Evolutionary conservation across 768 basidiomycete genomes (phyloP).

Genomic region (Lactifluus hygrophoroides): DNA sequence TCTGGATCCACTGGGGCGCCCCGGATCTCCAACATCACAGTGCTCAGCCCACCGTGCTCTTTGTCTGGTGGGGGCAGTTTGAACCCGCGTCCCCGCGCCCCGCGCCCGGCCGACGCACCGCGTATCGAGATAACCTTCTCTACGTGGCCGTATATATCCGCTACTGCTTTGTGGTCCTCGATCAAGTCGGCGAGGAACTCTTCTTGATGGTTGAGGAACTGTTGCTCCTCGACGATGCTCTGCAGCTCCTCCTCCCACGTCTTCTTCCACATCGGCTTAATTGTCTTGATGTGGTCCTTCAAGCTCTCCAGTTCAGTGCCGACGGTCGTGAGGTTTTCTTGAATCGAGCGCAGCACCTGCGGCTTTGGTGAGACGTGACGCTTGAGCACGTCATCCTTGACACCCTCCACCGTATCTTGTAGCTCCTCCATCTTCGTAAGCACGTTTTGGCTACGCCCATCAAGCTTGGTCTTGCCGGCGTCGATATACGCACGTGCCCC

Average conservation of each 20-base stretch:
- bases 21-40: slow-evolving; percentile 86
- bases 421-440: slow-evolving; percentile 91
- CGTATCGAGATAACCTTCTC: slow-evolving; percentile 78
- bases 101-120: slow-evolving; percentile 36
- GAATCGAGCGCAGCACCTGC: slow-evolving; percentile 57
- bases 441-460: slow-evolving; percentile 78
- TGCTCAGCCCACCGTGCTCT: slow-evolving; percentile 55
- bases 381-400: slow-evolving; percentile 88
- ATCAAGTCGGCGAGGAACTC: slow-evolving; percentile 81
- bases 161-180: slow-evolving; percentile 87
- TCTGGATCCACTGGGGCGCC: slow-evolving; percentile 77
- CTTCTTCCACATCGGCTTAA: slow-evolving; percentile 97
- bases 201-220: slow-evolving; percentile 87
- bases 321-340: slow-evolving; percentile 59
- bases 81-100: slow-evolving; percentile 35
- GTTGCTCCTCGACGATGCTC: slow-evolving; percentile 95
- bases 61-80: slow-evolving; percentile 59
- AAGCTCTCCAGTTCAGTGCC: slow-evolving; percentile 66
- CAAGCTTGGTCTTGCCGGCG: slow-evolving; percentile 87
- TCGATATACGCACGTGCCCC: slow-evolving; percentile 85
- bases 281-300: slow-evolving; percentile 75
- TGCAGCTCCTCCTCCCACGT: slow-evolving; percentile 96
- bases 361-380: slow-evolving; percentile 80
- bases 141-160: slow-evolving; percentile 82
- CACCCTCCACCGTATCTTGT: slow-evolving; percentile 79